phyloP scores from a whole-genome alignment of 106 monocot genomes.

The Chionographis japonica region DNA sequence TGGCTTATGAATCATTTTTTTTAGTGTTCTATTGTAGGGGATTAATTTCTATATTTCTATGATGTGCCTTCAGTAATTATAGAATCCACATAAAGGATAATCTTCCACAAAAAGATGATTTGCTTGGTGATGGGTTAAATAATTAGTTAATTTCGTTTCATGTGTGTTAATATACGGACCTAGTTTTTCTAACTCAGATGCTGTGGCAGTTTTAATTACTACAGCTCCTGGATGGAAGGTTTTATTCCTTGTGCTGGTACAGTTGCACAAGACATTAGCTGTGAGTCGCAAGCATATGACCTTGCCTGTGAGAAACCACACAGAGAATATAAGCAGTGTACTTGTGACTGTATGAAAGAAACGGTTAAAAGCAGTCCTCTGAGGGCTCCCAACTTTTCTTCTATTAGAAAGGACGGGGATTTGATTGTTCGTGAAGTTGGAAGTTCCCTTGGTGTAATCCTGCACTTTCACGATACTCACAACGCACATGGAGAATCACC shows the following conservation, averaged over 20 bases:
- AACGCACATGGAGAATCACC: not conserved
- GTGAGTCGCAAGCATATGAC: not conserved
- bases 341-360: slow-evolving; percentile 1
- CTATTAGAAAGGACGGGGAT: not conserved
- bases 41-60: too few species aligned
- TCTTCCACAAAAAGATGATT: too few species aligned
- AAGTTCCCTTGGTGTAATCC: not conserved
- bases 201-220: slow-evolving; percentile 3
- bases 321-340: not conserved
- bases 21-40: too few species aligned
- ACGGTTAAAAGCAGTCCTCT: not conserved
- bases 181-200: not conserved
- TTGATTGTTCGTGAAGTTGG: not conserved
- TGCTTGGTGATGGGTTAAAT: too few species aligned
- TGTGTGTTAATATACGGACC: too few species aligned
- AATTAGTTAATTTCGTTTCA: too few species aligned
- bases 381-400: not conserved
- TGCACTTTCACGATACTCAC: not conserved
- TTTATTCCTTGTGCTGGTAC: not conserved
- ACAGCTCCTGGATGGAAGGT: slow-evolving; percentile 5
- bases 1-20: too few species aligned
- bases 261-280: not conserved
- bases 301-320: slow-evolving; percentile 3
- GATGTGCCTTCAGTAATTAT: too few species aligned
- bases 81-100: too few species aligned